Percentiles rank a stretch among this genome's conserved stretches.
phyloP scores from a whole-genome alignment of 2,329 filamentous ascomycete species.

The Thielaviopsis musarum region DNA sequence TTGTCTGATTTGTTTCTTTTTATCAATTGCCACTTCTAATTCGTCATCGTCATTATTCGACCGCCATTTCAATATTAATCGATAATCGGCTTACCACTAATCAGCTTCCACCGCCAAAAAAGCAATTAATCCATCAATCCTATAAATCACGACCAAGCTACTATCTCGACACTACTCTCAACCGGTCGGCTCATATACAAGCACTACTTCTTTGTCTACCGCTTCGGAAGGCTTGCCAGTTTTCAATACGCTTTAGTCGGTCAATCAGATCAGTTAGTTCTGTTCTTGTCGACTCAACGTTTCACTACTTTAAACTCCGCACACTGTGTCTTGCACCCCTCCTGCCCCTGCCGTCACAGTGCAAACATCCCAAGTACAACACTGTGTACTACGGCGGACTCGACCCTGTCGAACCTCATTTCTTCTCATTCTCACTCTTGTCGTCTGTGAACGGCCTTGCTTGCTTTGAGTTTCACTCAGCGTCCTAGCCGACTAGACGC shows the following conservation, averaged over 20 bases:
- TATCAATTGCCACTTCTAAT: not conserved
- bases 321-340: not conserved
- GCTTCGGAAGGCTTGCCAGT: not conserved
- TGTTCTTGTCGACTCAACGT: not conserved
- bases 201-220: not conserved
- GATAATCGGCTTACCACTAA: no score
- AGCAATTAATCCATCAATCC: not conserved
- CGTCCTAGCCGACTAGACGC: not conserved
- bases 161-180: not conserved
- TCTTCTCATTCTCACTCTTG: not conserved
- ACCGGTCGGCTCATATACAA: not conserved
- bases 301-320: not conserved
- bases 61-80: not conserved
- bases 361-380: no score
- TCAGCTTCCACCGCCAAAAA: not conserved
- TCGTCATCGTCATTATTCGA: not conserved
- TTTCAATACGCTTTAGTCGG: not conserved
- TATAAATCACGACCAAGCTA: not conserved
- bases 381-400: not conserved
- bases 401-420: constrained; percentile 1
- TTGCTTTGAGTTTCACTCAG: not conserved
- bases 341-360: not conserved
- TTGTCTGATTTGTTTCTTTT: not conserved
- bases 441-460: not conserved
- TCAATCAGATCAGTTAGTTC: not conserved